Percentiles rank a stretch among this genome's conserved stretches.
Conservation (phyloP, 495 filamentous ascomycete species). For the Patellaria atrata region DNA sequence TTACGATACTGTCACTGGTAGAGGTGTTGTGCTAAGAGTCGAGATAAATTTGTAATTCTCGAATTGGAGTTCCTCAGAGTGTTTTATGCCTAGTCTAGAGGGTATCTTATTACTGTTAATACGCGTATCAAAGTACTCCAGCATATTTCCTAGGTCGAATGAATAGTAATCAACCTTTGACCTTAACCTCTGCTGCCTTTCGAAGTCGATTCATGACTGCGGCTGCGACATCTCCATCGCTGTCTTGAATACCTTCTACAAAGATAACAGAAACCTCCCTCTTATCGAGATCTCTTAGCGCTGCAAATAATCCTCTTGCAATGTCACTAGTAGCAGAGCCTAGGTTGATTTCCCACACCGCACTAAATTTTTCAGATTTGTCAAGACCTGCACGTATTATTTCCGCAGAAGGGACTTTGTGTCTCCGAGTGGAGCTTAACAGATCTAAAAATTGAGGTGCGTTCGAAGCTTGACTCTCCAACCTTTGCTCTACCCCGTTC, state of each 20-base stretch:
- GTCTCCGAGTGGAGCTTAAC: no score
- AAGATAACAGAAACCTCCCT: conserved; percentile 69
- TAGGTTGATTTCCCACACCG: conserved; percentile 41
- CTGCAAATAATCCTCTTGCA: conserved; percentile 75
- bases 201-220: conserved; percentile 92
- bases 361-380: not conserved
- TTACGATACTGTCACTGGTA: conserved; percentile 17
- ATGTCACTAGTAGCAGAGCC: conserved; percentile 55
- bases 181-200: conserved; percentile 59
- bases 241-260: conserved; percentile 75
- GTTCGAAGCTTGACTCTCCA: no score
- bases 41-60: conserved; percentile 10
- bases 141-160: no score
- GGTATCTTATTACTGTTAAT: no score
- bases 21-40: conserved; percentile 13
- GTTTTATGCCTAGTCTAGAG: no score
- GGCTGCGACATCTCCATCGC: conserved; percentile 57
- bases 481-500: no score
- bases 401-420: no score
- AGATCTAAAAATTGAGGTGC: no score
- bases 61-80: not conserved
- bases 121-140: no score
- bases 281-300: conserved; percentile 70
- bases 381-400: not conserved
- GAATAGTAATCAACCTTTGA: conserved; percentile 1